Percentiles rank a stretch among this genome's conserved stretches.
Evolutionary conservation across 768 basidiomycete species (phyloP).

Genomic region (Tephrocybe sp.): DNA sequence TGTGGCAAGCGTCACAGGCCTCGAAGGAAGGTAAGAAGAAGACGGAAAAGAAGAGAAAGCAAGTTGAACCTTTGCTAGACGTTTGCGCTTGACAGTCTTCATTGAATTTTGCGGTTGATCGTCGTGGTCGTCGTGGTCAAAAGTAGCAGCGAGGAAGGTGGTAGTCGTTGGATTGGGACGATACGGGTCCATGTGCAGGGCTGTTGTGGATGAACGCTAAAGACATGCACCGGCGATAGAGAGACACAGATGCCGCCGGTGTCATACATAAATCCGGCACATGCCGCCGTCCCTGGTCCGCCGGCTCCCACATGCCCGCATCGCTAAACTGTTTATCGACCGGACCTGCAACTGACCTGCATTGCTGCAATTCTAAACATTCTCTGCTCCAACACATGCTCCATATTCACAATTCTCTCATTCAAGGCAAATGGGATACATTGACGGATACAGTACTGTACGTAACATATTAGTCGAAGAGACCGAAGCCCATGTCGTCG

Average conservation of each 20-base stretch:
- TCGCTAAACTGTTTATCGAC: not conserved
- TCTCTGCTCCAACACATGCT: too few species aligned
- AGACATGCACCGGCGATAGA: slow-evolving; percentile 23
- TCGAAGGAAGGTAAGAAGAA: slow-evolving; percentile 21
- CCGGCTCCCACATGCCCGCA: slow-evolving; percentile 16
- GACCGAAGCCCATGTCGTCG: slow-evolving; percentile 99
- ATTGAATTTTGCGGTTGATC: slow-evolving; percentile 32
- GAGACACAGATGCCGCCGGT: slow-evolving; percentile 32
- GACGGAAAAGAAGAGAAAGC: not conserved
- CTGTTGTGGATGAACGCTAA: slow-evolving; percentile 18
- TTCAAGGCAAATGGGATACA: not conserved
- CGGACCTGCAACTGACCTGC: not conserved
- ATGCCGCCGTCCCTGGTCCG: slow-evolving; percentile 21
- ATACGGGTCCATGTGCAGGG: slow-evolving; percentile 36
- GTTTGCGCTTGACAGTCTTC: slow-evolving; percentile 53
- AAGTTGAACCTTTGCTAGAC: slow-evolving; percentile 46
- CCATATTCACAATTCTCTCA: too few species aligned
- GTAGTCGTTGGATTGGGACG: slow-evolving; percentile 24
- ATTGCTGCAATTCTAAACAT: not conserved
- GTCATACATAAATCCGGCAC: slow-evolving; percentile 12
- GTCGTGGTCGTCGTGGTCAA: slow-evolving; percentile 28
- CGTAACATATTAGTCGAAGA: slow-evolving; percentile 73
- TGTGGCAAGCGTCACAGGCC: slow-evolving; percentile 84
- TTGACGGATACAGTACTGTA: slow-evolving; percentile 10
- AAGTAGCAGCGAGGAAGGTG: slow-evolving; percentile 20